Conservation (phyloP, 257 asterid species). For the Ocimum tenuiflorum region DNA sequence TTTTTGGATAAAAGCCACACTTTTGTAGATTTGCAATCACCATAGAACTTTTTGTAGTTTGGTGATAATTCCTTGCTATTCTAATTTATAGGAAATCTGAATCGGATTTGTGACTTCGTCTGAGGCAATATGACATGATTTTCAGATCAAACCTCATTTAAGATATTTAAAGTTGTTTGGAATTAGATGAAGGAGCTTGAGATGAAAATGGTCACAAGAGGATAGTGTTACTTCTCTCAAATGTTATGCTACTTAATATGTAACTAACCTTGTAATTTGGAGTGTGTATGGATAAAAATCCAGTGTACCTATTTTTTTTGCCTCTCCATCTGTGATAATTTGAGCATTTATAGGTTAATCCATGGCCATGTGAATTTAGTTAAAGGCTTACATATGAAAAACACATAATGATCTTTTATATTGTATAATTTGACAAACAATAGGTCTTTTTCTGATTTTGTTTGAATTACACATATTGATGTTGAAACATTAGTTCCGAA, state of each 20-base stretch:
- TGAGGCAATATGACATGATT: background rate
- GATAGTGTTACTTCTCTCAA: background rate
- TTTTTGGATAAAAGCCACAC: background rate
- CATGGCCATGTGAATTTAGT: too few species aligned
- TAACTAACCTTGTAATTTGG: background rate
- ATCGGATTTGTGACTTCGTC: background rate
- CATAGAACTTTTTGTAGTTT: background rate
- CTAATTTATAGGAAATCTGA: background rate
- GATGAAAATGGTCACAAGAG: background rate
- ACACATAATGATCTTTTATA: too few species aligned
- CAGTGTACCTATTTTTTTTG: background rate
- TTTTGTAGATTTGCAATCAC: background rate
- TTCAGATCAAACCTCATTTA: background rate
- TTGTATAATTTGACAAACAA: too few species aligned
- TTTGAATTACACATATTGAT: background rate
- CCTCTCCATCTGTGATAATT: background rate
- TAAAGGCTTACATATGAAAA: too few species aligned
- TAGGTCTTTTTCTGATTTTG: background rate
- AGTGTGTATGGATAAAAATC: background rate
- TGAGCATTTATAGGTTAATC: too few species aligned
- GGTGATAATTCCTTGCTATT: background rate
- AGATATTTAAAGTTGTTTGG: background rate
- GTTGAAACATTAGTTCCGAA: background rate
- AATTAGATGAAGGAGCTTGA: background rate
- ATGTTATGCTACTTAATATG: background rate